Base-by-base conservation (phyloP, 1,139 yeast genomes). In the Kluyveromyces sp. region DNA sequence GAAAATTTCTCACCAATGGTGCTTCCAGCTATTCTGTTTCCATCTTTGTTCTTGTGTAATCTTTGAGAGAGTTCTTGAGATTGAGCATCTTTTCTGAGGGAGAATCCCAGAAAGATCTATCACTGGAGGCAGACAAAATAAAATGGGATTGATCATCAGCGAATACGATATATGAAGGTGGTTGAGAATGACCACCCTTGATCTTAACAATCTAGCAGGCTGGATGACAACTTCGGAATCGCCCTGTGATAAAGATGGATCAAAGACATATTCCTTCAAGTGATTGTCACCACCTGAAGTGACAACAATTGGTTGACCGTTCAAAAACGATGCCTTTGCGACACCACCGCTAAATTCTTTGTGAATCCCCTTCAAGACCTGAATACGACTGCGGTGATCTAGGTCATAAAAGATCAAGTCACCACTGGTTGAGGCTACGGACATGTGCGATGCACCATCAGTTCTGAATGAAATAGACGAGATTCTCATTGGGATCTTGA, bases 141-240 rank as follows among this genome's bases (percentile, higher is more conserved):
- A 81, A 87, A 66, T 94, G 98, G 0, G 96, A 81, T 52, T 79
- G 82, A 25, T 79, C 78, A 56, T 86, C 85, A 3, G 95, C 88
- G 64, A 92, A 94, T 34, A 74, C 72, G 42, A 94, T 81, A 8
- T 79, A 68, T 1, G 84, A 73, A 3, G 98, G 95, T 4, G 98
- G 96, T 26, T 88, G 84, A 3, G 96, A 81, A 65, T 94, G 98
- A 10, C 99, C 99, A 57, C 97, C 97, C 98, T 78, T 0, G 95
- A 85, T 65, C 98, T 79, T 57, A 94, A 73, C 52, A 83, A 81
- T 62, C 98, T 81, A 37, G 98, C 98, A 1, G 97, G 96, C 4
- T 94, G 79, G 4, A 83, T 81, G 32, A 88, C 79, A 3, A 63
- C 55, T 34, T 59, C 66, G 2, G 77, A 66, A 53, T 80, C 77